A percentile compares a stretch with the other conserved stretches of the same genome.
These are phyloP conservation scores for Pythium apleroticum DNA, from an alignment of 352 stramenopile species.

Conservation along the genomic window DNA sequence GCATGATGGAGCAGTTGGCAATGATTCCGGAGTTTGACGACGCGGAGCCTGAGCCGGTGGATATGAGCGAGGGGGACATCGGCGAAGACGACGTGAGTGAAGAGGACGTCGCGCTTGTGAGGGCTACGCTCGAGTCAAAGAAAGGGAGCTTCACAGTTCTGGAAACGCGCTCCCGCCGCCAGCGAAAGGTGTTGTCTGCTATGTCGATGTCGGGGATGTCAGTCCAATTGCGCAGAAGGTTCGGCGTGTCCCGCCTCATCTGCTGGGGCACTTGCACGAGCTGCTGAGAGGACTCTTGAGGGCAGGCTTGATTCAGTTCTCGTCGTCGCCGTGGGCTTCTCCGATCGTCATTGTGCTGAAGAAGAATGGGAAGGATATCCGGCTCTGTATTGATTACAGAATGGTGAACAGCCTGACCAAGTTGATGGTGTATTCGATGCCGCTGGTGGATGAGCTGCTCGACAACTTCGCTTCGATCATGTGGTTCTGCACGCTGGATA, in stretches of 20 bases:
- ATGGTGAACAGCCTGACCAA: slow-evolving; percentile 22
- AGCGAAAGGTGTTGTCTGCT: slow-evolving; percentile 27
- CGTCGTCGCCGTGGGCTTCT: slow-evolving; percentile 31
- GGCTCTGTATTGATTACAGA: slow-evolving; percentile 33
- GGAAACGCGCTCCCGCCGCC: slow-evolving; percentile 23
- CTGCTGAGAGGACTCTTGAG: slow-evolving; percentile 31
- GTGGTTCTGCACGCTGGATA: slow-evolving; percentile 15
- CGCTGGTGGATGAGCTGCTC: slow-evolving; percentile 1
- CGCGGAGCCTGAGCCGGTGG: not conserved
- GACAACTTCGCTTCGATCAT: not conserved
- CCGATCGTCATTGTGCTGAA: slow-evolving; percentile 44
- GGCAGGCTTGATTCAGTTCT: slow-evolving; percentile 19
- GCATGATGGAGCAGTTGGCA: not conserved
- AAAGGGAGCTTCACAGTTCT: not conserved
- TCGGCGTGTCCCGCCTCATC: slow-evolving; percentile 21
- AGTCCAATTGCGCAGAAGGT: slow-evolving; percentile 23
- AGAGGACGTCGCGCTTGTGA: not conserved
- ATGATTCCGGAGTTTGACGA: not conserved
- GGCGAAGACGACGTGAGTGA: not conserved
- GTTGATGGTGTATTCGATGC: slow-evolving; percentile 17
- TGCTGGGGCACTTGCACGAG: slow-evolving; percentile 26
- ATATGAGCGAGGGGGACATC: not conserved
- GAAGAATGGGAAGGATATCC: slow-evolving; percentile 40
- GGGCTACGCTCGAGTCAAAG: not conserved
- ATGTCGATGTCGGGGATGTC: slow-evolving; percentile 33